Percentiles rank a stretch among this genome's conserved stretches.
Evolutionary conservation across 2,329 filamentous ascomycete species (phyloP).

Genomic region (Colletotrichum falcatum): DNA sequence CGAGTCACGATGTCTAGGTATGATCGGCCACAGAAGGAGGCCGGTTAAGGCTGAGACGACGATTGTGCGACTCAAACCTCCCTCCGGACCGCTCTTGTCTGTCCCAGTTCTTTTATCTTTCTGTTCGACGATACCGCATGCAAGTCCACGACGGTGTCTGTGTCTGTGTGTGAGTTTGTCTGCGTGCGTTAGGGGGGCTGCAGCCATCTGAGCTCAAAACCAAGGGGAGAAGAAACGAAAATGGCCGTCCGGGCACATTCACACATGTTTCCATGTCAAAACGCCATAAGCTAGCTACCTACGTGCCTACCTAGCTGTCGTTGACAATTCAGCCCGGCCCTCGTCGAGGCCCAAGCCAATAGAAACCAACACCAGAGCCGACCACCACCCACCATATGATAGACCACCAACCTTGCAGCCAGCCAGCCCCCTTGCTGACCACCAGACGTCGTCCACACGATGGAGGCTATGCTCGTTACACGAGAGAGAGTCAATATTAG

Average conservation of each 20-base stretch:
- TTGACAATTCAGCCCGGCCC: background rate
- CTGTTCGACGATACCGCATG: background rate
- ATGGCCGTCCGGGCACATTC: constrained; percentile 1
- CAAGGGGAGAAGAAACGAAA: no score
- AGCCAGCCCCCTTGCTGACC: background rate
- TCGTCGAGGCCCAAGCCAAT: background rate
- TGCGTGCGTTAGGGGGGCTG: background rate
- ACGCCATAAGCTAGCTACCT: background rate
- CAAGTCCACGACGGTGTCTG: background rate
- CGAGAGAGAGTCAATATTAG: background rate
- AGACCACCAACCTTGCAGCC: background rate
- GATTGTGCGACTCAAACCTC: background rate
- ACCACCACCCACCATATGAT: background rate
- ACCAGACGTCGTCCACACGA: background rate
- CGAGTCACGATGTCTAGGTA: background rate
- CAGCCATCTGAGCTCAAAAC: constrained; percentile 3
- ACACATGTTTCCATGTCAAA: background rate
- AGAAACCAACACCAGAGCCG: background rate
- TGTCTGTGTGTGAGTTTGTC: background rate
- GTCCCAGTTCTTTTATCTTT: background rate
- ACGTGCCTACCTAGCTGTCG: background rate
- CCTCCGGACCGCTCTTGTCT: background rate
- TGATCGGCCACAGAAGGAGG: background rate
- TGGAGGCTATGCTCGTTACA: background rate
- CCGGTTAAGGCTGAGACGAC: background rate